Evolutionary conservation across 345 rosid genomes (phyloP).

Genomic region (Tarenaya hassleriana): DNA sequence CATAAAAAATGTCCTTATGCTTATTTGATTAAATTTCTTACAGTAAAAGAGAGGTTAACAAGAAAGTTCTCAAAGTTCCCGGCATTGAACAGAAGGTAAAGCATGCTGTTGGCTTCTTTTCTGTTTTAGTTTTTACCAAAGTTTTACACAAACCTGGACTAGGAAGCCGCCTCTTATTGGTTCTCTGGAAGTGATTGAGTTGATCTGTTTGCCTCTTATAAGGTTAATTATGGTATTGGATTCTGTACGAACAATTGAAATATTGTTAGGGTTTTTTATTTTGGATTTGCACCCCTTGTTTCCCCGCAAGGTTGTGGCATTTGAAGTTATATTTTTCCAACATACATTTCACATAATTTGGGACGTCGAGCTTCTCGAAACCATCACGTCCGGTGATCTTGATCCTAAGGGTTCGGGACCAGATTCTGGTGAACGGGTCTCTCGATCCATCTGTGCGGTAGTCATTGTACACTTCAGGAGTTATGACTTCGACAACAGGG

Average conservation of each 20-base stretch:
- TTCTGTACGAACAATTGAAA: no score
- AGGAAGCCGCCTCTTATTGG: neutral
- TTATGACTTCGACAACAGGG: constrained; percentile 73
- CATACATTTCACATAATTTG: constrained; percentile 66
- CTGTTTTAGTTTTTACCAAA: neutral
- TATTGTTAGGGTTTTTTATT: constrained; percentile 4
- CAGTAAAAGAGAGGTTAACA: constrained; percentile 95
- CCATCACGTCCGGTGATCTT: constrained; percentile 84
- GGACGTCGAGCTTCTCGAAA: constrained; percentile 74
- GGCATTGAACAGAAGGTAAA: constrained; percentile 93
- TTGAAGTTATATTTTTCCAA: constrained; percentile 2
- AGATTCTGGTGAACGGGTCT: constrained; percentile 61
- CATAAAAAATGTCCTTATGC: constrained; percentile 2
- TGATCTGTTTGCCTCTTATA: neutral
- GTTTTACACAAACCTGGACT: neutral
- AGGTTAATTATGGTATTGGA: no score
- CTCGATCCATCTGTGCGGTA: constrained; percentile 56
- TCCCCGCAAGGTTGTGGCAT: constrained; percentile 8
- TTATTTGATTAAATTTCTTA: constrained; percentile 16
- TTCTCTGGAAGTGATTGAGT: constrained; percentile 9
- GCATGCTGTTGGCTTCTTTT: constrained; percentile 1
- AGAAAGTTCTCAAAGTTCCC: constrained; percentile 97
- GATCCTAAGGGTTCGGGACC: constrained; percentile 78
- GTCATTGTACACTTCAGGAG: constrained; percentile 56
- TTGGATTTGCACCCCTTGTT: constrained; percentile 10